Percentiles rank a stretch among this genome's conserved stretches.
These are phyloP conservation scores for Chimonanthus praecox DNA, from an alignment of 164 flowering plant genomes.

Conservation along the genomic window DNA sequence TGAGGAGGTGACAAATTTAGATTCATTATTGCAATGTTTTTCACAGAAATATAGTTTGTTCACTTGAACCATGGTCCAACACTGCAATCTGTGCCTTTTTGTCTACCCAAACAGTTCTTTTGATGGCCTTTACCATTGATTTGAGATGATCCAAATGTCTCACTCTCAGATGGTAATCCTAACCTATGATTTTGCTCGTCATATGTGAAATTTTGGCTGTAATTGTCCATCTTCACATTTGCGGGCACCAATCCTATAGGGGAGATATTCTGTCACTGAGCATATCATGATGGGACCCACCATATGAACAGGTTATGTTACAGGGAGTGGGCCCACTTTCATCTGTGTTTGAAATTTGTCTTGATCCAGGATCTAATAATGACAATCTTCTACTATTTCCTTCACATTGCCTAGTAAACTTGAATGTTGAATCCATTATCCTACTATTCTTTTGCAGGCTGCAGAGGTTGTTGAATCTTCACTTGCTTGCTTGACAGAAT, in stretches of 20 bases:
- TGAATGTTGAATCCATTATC: neutral
- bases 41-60: neutral
- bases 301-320: neutral
- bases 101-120: neutral
- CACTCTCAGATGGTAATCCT: neutral
- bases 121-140: neutral
- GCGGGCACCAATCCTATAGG: neutral
- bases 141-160: neutral
- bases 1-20: constrained; percentile 42
- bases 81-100: neutral
- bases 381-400: neutral
- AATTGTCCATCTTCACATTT: neutral
- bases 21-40: neutral
- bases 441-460: constrained; percentile 43
- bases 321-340: neutral
- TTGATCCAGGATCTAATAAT: neutral
- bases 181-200: neutral
- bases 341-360: too few relatives aligned
- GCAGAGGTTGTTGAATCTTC: constrained; percentile 69
- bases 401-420: neutral
- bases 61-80: neutral
- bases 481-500: constrained; percentile 49
- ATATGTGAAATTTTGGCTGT: neutral
- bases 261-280: neutral
- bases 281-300: neutral